These are phyloP conservation scores for Solanum pimpinellifolium DNA, from an alignment of 257 asterid genomes.

Conservation along the genomic window DNA sequence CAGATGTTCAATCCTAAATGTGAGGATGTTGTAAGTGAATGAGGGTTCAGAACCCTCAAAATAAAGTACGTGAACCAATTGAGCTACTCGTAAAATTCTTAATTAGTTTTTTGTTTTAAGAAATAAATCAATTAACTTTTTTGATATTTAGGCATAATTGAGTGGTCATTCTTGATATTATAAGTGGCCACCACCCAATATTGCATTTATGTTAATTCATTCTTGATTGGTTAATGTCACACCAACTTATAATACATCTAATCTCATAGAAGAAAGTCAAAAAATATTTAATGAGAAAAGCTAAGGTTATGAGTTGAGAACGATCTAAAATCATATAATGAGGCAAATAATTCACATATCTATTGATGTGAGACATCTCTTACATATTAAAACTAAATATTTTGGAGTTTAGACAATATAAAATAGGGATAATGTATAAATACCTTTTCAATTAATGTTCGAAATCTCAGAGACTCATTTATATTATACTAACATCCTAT, in stretches of 20 bases:
- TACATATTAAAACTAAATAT: not conserved
- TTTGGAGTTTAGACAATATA: not conserved
- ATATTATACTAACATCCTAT: too few species aligned
- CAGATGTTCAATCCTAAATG: not conserved
- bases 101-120: not conserved
- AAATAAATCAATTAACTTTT: not conserved
- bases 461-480: too few species aligned
- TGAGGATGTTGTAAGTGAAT: not conserved
- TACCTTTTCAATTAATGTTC: too few species aligned
- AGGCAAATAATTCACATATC: not conserved
- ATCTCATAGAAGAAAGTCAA: not conserved
- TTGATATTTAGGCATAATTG: not conserved
- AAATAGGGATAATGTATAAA: not conserved
- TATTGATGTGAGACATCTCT: not conserved
- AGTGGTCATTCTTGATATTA: not conserved
- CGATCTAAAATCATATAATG: not conserved
- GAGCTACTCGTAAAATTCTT: accelerated
- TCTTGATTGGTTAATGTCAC: not conserved
- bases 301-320: not conserved
- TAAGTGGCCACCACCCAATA: not conserved
- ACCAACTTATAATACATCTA: not conserved
- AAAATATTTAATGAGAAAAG: not conserved
- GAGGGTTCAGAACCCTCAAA: not conserved
- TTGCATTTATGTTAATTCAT: not conserved
- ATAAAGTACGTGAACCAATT: too few species aligned